phyloP scores from a whole-genome alignment of 352 stramenopile genomes.

The Pythium scleroteichum region DNA sequence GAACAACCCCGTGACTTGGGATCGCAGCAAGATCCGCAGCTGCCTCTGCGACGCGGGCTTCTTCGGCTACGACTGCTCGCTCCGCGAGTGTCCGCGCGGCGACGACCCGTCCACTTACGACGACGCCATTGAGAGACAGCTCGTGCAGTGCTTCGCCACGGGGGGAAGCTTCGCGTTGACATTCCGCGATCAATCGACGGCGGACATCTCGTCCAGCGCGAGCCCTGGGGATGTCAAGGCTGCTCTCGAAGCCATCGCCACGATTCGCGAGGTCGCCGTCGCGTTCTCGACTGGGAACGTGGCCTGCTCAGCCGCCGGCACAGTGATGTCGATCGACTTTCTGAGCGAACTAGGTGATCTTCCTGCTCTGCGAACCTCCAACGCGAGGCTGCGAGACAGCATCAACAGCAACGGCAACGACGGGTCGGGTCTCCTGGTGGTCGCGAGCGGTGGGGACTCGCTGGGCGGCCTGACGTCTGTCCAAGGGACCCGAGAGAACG shows the following conservation, averaged over 20 bases:
- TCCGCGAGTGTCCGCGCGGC: constrained; percentile 64
- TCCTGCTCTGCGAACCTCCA: constrained; percentile 43
- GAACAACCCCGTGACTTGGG: constrained; percentile 74
- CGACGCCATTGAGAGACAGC: constrained; percentile 57
- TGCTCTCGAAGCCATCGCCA: constrained; percentile 50
- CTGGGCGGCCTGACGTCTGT: constrained; percentile 45
- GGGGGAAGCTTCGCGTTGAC: constrained; percentile 61
- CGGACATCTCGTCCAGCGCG: constrained; percentile 38
- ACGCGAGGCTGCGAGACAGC: constrained; percentile 40
- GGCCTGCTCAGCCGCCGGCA: constrained; percentile 44
- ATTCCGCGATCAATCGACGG: constrained; percentile 66
- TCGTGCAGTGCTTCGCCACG: constrained; percentile 62
- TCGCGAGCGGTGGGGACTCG: constrained; percentile 38
- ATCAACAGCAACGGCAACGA: constrained; percentile 54
- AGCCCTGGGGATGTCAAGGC: constrained; percentile 37
- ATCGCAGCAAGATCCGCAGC: constrained; percentile 62
- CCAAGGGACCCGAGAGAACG: constrained; percentile 69
- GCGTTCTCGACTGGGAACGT: constrained; percentile 32
- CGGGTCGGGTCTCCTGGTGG: constrained; percentile 47
- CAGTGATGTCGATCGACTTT: constrained; percentile 61
- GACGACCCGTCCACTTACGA: constrained; percentile 70
- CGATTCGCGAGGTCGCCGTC: constrained; percentile 45
- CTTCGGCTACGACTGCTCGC: constrained; percentile 73
- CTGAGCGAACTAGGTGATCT: constrained; percentile 61
- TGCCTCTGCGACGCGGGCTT: constrained; percentile 63